Conservation (phyloP, 2,329 filamentous ascomycete species). For the Scedosporium minutisporum region DNA sequence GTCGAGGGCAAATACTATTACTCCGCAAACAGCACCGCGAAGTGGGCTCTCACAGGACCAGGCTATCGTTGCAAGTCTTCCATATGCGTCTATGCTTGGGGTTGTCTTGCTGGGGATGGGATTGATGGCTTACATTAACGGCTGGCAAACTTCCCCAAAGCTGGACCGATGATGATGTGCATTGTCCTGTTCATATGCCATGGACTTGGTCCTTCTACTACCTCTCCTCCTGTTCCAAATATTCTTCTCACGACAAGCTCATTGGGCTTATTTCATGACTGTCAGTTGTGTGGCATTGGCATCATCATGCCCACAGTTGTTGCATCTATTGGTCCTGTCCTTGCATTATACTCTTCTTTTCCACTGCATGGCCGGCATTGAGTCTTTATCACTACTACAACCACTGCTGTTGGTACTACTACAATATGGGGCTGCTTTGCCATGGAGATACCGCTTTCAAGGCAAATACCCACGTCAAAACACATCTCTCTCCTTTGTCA, state of each 20-base stretch:
- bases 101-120: conserved; percentile 75
- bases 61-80: conserved; percentile 43
- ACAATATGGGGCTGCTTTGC: neutral
- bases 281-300: neutral
- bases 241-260: neutral
- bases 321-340: neutral
- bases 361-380: conserved; percentile 1
- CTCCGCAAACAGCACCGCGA: conserved; percentile 22
- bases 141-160: conserved; percentile 52
- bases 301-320: neutral
- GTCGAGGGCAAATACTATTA: conserved; percentile 39
- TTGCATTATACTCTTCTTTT: neutral
- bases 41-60: conserved; percentile 2
- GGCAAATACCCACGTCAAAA: neutral
- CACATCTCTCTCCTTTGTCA: neutral
- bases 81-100: conserved; percentile 73
- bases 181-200: neutral
- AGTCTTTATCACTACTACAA: neutral
- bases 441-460: neutral
- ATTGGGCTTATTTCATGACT: neutral
- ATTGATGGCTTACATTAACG: conserved; percentile 78
- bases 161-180: conserved; percentile 8
- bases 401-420: too few relatives aligned
- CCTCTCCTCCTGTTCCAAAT: neutral
- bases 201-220: neutral